Conservation (phyloP, 2,329 filamentous ascomycete genomes). For the Fusarium floridanum region DNA sequence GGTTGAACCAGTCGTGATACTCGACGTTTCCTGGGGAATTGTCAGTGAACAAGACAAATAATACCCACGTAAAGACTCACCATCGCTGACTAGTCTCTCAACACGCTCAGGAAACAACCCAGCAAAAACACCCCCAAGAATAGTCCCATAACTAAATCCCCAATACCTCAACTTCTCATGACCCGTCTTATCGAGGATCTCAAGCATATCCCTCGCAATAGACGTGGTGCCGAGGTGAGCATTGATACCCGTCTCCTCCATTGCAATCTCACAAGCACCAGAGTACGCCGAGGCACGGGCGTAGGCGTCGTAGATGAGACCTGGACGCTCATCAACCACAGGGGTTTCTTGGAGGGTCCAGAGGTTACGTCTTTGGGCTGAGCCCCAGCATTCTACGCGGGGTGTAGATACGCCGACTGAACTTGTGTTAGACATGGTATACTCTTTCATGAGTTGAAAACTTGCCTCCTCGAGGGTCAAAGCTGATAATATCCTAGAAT, state of each 20-base stretch:
- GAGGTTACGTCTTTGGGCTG: slow-evolving; percentile 54
- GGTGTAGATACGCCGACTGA: slow-evolving; percentile 63
- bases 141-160: slow-evolving; percentile 68
- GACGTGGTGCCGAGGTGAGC: slow-evolving; percentile 59
- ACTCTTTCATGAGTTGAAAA: not conserved
- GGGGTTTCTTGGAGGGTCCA: slow-evolving; percentile 61
- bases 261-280: slow-evolving; percentile 57
- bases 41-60: not conserved
- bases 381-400: slow-evolving; percentile 64
- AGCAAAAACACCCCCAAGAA: slow-evolving; percentile 66
- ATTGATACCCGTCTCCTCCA: slow-evolving; percentile 54
- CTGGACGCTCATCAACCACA: slow-evolving; percentile 61
- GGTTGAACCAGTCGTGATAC: slow-evolving; percentile 66
- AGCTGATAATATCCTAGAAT: slow-evolving; percentile 61
- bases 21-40: slow-evolving; percentile 58
- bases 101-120: slow-evolving; percentile 65
- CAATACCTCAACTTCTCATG: slow-evolving; percentile 62
- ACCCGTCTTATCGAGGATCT: slow-evolving; percentile 58
- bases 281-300: slow-evolving; percentile 58
- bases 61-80: slow-evolving; percentile 44
- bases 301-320: slow-evolving; percentile 60
- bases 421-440: not conserved
- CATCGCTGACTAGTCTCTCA: slow-evolving; percentile 64
- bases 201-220: slow-evolving; percentile 62
- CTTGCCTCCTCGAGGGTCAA: slow-evolving; percentile 63